Evolutionary conservation across 176 grass and related monocot species (phyloP).

Genomic region (Carex scoparia): DNA sequence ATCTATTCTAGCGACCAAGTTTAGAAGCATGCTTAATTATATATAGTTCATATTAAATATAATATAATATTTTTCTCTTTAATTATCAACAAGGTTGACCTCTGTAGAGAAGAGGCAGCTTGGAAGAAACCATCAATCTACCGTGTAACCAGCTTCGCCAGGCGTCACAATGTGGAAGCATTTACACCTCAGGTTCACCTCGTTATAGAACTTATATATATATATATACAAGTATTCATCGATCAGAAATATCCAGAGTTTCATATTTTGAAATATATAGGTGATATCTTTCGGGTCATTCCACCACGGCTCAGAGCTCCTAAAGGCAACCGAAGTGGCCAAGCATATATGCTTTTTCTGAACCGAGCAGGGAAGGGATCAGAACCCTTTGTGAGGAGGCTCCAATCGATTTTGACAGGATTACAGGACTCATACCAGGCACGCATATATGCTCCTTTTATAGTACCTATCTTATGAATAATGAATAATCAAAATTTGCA

Average conservation of each 20-base stretch:
- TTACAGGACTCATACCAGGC: constrained; percentile 7
- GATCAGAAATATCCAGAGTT: not conserved
- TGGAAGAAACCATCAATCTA: constrained; percentile 6
- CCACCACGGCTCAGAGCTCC: not conserved
- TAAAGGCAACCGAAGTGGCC: not conserved
- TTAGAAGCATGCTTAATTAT: no score
- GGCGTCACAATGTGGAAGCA: not conserved
- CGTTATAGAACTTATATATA: not conserved
- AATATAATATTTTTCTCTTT: not conserved
- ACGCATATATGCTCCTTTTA: not conserved
- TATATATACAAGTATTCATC: not conserved
- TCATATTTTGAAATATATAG: not conserved
- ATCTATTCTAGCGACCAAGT: no score
- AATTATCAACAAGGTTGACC: not conserved
- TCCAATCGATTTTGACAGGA: not conserved
- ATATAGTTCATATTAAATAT: no score
- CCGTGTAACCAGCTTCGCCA: not conserved
- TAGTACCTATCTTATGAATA: not conserved
- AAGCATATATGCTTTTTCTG: not conserved
- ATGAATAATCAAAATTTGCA: not conserved
- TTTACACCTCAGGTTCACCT: constrained; percentile 8
- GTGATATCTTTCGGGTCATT: not conserved
- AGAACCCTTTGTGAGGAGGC: not conserved
- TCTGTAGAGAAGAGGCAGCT: not conserved
- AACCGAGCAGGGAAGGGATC: not conserved